Conservation (phyloP, 495 filamentous ascomycete species). For the Pseudevernia furfuracea region DNA sequence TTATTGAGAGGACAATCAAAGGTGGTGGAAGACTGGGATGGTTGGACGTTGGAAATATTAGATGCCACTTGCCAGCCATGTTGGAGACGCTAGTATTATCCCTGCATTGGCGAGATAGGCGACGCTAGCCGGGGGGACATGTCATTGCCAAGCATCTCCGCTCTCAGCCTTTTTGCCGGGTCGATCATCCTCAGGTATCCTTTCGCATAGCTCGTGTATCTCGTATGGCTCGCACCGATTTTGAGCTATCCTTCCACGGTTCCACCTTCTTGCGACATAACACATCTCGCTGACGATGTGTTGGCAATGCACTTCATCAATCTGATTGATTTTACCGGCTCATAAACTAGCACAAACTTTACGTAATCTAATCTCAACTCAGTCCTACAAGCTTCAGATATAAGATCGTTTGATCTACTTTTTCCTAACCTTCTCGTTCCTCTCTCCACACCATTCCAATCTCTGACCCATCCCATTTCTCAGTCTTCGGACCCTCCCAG, state of each 20-base stretch:
- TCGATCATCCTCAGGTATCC: background rate
- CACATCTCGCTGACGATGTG: background rate
- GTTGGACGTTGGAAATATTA: background rate
- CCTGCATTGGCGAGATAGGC: slow-evolving; percentile 4
- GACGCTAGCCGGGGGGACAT: background rate
- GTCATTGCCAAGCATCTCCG: background rate
- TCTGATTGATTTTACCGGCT: too few relatives aligned
- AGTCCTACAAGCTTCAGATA: background rate
- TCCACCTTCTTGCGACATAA: background rate
- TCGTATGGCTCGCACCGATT: background rate
- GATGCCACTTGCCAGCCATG: background rate
- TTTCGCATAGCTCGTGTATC: background rate
- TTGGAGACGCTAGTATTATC: background rate
- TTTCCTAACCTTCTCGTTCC: background rate
- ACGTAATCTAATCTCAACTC: background rate
- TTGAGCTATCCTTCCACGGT: background rate
- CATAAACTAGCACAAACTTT: background rate
- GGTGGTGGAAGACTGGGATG: background rate
- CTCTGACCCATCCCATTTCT: background rate
- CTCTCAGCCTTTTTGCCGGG: too few relatives aligned
- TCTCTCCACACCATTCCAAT: too few relatives aligned
- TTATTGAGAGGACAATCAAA: background rate
- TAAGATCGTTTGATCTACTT: background rate
- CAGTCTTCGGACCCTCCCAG: background rate
- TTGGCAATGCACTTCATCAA: background rate